Evolutionary conservation across 352 stramenopile genomes (phyloP), one percentile per base, ranked within the genome.

Genomic region (Phytophthora sansomeana): DNA sequence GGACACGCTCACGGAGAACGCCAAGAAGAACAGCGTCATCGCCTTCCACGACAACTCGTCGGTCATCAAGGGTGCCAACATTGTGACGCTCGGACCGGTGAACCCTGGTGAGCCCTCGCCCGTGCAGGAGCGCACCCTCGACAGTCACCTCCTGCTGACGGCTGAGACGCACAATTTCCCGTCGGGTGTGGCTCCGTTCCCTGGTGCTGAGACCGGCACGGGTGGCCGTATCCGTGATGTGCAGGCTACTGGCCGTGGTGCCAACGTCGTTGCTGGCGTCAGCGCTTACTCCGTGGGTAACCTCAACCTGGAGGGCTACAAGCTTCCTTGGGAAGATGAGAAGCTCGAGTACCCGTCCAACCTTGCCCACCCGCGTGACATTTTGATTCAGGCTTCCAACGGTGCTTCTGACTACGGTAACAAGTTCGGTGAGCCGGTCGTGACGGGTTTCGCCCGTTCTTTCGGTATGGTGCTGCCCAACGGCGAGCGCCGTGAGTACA

Each of bases 101-200:
- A 74, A 62, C 28, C 77, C 90, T 0, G 85, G 89, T 3, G 75
- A 82, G 41, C 90, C 95, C 2, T 96, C 80, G 14, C 33, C 67
- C 1, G 80, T 96, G 32, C 78, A 84, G 13, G 75, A 92, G 50
- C 77, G 82, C 58, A 82, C 78, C 3, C 74, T 95, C 11, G 90
- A 92, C 29, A 92, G 98, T 63, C 97, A 99, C 78, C 87, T 98
- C 29, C 93, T 99, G 52, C 81, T 99, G 17, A 99, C 98, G 19
- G 97, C 97, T 14, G 98, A 99, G 81, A 99, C 98, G 13, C 98
- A 99, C 85, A 99, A 99, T 81, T 99, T 99, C 69, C 98, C 98
- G 14, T 98, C 86, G 0, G 96, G 92, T 55, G 93, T 98, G 0
- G 95, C 96, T 21, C 96, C 96, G n/a, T 98, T 98, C 73, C 91